Base-by-base conservation (phyloP, 2,329 filamentous ascomycete species). In the Claviceps cyperi region DNA sequence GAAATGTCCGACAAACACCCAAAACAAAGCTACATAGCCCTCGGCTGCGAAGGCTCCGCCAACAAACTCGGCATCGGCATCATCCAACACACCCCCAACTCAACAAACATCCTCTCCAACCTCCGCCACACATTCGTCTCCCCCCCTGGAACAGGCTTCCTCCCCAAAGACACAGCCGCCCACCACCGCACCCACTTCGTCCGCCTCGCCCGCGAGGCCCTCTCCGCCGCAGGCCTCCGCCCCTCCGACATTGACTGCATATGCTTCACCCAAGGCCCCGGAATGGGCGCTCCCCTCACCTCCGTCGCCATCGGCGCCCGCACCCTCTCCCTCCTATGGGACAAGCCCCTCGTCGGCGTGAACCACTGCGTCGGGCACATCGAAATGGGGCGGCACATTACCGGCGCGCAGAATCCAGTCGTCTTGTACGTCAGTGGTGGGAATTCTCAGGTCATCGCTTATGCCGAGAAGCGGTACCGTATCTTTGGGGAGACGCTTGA, bases 281-380 rank as follows among this genome's bases (percentile, higher is more conserved):
- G 92, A 0, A 98, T 98, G 92, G 92, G 92, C 52, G 91, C 88
- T 39, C 92, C 92, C 7, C 74, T 98, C 28, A 85, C 90, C 54
- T 82, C 83, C 53, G 88, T 94, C 14, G 91, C 91, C 35, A 72
- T 97, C 37, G 90, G 83, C 1, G 92, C 90, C 19, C 78, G 92
- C 53, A 87, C 86, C 54, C 71, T 97, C 35, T 76, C 80, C 41
- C 70, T 95, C 52, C 75, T 98, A 15, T 98, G 92, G 92, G 76
- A 73, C 49, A 88, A 87, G 66, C 81, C 85, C n/a, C 73, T 98
- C 38, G 83, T 98, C 3, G 91, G 89, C 22, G 92, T 98, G 24
- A 98, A 98, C 69, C 92, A 98, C 69, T 98, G 92, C 67, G 86
- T 98, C 46, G 92, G 92, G 43, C 92, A 98, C 68, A 97, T 98